A percentile compares a stretch with the other conserved stretches of the same genome.
These are phyloP conservation scores for Clarireedia paspali DNA, from an alignment of 2,329 filamentous ascomycete genomes.

Conservation along the genomic window DNA sequence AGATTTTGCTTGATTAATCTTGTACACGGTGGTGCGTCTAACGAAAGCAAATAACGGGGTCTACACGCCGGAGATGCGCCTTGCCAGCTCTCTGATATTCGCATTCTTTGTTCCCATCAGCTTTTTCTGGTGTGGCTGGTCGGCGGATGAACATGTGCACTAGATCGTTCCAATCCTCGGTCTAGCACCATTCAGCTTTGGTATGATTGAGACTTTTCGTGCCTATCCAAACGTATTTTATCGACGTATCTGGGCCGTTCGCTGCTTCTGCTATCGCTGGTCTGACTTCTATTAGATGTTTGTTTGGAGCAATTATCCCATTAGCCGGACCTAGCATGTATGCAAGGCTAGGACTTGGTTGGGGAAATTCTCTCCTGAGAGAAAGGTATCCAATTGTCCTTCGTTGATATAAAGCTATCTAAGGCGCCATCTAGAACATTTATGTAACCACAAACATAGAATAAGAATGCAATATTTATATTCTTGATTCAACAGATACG, in stretches of 20 bases:
- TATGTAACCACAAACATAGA: too few species aligned
- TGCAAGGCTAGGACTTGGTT: conserved; percentile 37
- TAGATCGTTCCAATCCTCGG: conserved; percentile 49
- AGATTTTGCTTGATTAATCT: too few species aligned
- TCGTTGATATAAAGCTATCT: not conserved
- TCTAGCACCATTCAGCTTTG: conserved; percentile 40
- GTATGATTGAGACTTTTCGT: conserved; percentile 36
- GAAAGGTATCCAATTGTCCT: not conserved
- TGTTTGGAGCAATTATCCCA: conserved; percentile 46
- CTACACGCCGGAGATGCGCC: conserved; percentile 28
- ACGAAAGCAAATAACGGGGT: conserved; percentile 34
- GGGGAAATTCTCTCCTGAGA: conserved; percentile 18
- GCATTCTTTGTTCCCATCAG: conserved; percentile 42
- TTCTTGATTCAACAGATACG: too few species aligned
- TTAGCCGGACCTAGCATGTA: conserved; percentile 42
- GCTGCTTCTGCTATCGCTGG: conserved; percentile 35
- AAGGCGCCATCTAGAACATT: too few species aligned
- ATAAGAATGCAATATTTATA: too few species aligned
- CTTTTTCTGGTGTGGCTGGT: conserved; percentile 54
- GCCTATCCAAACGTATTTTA: conserved; percentile 36
- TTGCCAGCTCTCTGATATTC: conserved; percentile 43
- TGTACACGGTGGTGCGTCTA: conserved; percentile 35
- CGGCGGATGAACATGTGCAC: conserved; percentile 43
- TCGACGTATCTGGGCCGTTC: conserved; percentile 37
- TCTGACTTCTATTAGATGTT: conserved; percentile 16